Evolutionary conservation across 75 land plant species (phyloP).

Genomic region (Isoetes taiwanensis): DNA sequence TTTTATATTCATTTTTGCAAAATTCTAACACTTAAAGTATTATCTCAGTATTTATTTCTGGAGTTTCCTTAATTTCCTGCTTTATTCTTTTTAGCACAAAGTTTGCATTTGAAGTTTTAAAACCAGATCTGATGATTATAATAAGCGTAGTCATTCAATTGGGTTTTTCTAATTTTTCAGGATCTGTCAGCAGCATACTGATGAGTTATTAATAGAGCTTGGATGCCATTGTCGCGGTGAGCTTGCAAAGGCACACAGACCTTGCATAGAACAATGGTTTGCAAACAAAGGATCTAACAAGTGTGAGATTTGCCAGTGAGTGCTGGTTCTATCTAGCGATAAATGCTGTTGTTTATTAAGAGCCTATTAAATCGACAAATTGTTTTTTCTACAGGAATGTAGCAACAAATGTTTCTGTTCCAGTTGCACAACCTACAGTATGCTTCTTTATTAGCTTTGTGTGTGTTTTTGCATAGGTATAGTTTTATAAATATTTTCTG

Average conservation of each 20-base stretch:
- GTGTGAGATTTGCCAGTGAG: conserved; percentile 92
- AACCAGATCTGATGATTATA: background rate
- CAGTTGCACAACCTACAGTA: conserved; percentile 52
- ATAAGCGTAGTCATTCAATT: background rate
- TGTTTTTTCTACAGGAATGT: conserved; percentile 34
- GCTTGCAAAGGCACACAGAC: conserved; percentile 62
- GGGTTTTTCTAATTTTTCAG: conserved; percentile 18
- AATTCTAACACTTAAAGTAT: background rate
- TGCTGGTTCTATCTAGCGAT: background rate
- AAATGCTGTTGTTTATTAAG: background rate
- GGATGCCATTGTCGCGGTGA: conserved; percentile 88
- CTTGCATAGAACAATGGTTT: conserved; percentile 81
- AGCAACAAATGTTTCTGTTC: conserved; percentile 54
- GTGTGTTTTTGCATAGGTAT: background rate
- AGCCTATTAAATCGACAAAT: background rate
- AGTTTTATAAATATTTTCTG: background rate
- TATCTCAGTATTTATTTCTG: background rate
- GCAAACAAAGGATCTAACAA: conserved; percentile 71
- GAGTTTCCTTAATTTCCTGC: background rate
- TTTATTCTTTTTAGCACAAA: background rate
- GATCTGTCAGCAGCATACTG: conserved; percentile 70
- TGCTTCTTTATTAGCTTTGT: conserved; percentile 11
- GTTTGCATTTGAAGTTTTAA: background rate
- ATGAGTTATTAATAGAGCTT: conserved; percentile 59
- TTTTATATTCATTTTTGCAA: background rate